Evolutionary conservation across 106 monocot genomes (phyloP).

Genomic region (Apostasia shenzhenica): DNA sequence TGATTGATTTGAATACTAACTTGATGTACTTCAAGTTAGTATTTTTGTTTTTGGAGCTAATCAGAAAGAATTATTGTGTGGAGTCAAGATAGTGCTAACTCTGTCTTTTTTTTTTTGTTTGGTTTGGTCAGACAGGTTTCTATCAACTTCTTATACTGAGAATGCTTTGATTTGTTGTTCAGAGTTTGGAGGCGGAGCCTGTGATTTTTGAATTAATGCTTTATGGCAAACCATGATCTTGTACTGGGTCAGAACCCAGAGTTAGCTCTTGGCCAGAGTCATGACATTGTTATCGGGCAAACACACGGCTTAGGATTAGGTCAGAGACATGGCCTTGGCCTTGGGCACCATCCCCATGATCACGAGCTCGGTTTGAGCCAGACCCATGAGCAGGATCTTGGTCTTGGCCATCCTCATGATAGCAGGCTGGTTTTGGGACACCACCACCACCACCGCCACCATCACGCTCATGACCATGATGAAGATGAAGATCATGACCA

Average conservation of each 20-base stretch:
- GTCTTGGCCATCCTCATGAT: conserved; percentile 8
- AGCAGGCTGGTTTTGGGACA: conserved; percentile 4
- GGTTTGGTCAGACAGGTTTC: background rate
- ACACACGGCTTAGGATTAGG: conserved; percentile 29
- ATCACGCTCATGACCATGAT: conserved; percentile 9
- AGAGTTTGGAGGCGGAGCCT: conserved; percentile 7
- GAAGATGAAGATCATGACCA: conserved; percentile 4
- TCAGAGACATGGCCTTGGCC: conserved; percentile 41
- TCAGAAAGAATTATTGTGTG: background rate
- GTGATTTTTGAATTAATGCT: background rate
- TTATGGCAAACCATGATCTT: conserved; percentile 85
- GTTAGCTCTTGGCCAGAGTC: conserved; percentile 45
- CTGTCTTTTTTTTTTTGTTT: background rate
- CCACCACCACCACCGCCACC: conserved; percentile 17
- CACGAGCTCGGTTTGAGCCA: conserved; percentile 36
- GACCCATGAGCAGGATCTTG: conserved; percentile 28
- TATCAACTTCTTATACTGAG: background rate
- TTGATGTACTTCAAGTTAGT: background rate
- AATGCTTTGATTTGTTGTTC: background rate
- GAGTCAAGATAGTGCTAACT: background rate
- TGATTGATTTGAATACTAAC: background rate
- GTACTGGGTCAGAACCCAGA: conserved; percentile 63
- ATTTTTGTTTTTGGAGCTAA: background rate
- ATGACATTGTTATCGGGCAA: conserved; percentile 62
- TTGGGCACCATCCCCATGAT: conserved; percentile 28